phyloP scores from a whole-genome alignment of 129 eudicot species.

The Artemisia tridentata region DNA sequence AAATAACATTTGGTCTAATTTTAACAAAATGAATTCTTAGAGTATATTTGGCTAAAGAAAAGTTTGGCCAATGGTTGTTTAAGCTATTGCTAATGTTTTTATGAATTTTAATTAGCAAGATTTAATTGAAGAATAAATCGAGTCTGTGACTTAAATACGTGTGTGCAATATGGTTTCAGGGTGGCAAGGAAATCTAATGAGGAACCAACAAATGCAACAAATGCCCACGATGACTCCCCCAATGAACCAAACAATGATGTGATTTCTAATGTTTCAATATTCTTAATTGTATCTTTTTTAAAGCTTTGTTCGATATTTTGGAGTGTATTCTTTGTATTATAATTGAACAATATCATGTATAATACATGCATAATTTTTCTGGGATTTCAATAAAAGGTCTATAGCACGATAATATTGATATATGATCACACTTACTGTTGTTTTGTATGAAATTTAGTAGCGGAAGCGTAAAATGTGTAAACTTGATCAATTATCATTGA shows the following conservation, averaged over 20 bases:
- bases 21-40: no score
- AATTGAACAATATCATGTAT: no score
- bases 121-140: neutral
- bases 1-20: no score
- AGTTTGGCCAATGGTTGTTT: no score
- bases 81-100: neutral
- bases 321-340: neutral
- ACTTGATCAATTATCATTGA: no score
- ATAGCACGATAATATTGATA: no score
- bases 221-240: conserved; percentile 43
- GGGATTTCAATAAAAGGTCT: no score
- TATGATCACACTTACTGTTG: no score
- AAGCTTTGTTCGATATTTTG: neutral
- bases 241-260: conserved; percentile 48
- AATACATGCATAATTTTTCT: no score
- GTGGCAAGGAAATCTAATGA: conserved; percentile 41
- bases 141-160: neutral
- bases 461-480: no score
- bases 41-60: no score
- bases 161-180: conserved; percentile 26
- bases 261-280: neutral
- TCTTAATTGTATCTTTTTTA: neutral
- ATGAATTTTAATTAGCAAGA: neutral
- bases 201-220: conserved; percentile 38
- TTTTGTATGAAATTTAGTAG: no score